Base-by-base conservation (phyloP, 164 flowering plant species). In the Buxus sempervirens region DNA sequence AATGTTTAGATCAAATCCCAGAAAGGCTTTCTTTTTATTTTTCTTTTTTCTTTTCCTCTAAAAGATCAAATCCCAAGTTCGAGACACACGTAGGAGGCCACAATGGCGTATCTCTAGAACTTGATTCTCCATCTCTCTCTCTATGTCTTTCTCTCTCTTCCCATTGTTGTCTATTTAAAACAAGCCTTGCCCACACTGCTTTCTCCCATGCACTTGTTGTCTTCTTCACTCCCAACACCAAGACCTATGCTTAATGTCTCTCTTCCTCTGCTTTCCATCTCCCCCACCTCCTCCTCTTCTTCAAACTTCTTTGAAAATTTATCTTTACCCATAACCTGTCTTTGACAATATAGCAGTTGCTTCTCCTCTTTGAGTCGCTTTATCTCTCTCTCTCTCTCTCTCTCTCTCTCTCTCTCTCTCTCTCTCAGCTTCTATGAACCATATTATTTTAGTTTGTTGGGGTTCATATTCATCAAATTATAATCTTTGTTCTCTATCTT, bases 31-130 rank as follows among this genome's bases (percentile, higher is more conserved):
- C n/a, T n/a, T n/a, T n/a, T n/a, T n/a, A n/a, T n/a, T n/a, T n/a
- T n/a, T n/a, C n/a, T n/a, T n/a, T n/a, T n/a, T n/a, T n/a, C n/a
- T n/a, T n/a, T n/a, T n/a, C n/a, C n/a, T n/a, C n/a, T n/a, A n/a
- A n/a, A n/a, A n/a, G n/a, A n/a, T n/a, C n/a, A n/a, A n/a, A n/a
- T n/a, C n/a, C 75, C 77, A 62, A 57, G 71, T 71, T 36, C 71
- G 71, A 42, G 76, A 75, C 78, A 76, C 45, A 5, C n/a, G 21
- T 60, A 70, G 77, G 67, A 72, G 68, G 78, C 77, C 84, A 68
- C 79, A 70, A 77, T 79, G 84, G 81, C 75, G 58, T 72, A 71
- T 79, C 81, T 76, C 72, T 67, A 25, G 12, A 45, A 67, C 41
- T 42, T 49, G 49, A 58, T 70, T 60, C 65, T 53, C 67, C 26